Evolutionary conservation across 2,329 filamentous ascomycete species (phyloP).

Genomic region (Talaromyces sp.): DNA sequence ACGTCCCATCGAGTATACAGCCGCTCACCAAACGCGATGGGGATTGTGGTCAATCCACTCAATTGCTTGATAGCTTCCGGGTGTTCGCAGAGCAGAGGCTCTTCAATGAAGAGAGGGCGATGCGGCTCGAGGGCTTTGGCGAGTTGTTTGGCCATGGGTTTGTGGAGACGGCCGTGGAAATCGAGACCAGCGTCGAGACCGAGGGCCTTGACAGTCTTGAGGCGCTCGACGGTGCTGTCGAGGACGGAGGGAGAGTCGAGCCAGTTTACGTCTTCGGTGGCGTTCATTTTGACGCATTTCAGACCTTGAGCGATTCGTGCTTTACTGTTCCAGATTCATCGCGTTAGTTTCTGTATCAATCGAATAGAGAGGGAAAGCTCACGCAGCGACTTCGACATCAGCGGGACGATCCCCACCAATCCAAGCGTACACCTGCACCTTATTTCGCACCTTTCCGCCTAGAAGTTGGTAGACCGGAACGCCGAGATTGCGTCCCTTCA

Average conservation of each 20-base stretch:
- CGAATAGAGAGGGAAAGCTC: too few species aligned
- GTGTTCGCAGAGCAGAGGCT: slow-evolving; percentile 69
- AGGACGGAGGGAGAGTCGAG: slow-evolving; percentile 67
- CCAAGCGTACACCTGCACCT: slow-evolving; percentile 72
- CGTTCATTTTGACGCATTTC: slow-evolving; percentile 69
- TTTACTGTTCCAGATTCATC: slow-evolving; percentile 41
- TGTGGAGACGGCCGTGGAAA: slow-evolving; percentile 74
- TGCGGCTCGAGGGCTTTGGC: slow-evolving; percentile 65
- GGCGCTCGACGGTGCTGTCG: slow-evolving; percentile 61
- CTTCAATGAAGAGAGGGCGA: slow-evolving; percentile 71
- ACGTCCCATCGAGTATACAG: slow-evolving; percentile 72
- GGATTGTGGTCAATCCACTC: slow-evolving; percentile 55
- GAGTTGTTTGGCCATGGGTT: slow-evolving; percentile 77
- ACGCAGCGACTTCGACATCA: slow-evolving; percentile 57
- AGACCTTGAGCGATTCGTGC: slow-evolving; percentile 41
- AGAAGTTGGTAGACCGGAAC: slow-evolving; percentile 71
- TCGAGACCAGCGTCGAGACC: slow-evolving; percentile 73
- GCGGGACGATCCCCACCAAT: slow-evolving; percentile 70
- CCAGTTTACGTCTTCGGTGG: slow-evolving; percentile 72
- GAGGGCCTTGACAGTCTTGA: slow-evolving; percentile 65
- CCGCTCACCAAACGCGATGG: slow-evolving; percentile 70
- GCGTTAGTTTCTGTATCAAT: not conserved
- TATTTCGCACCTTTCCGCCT: slow-evolving; percentile 68
- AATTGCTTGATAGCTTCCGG: slow-evolving; percentile 63
- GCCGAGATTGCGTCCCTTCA: slow-evolving; percentile 63